A percentile compares a stretch with the other conserved stretches of the same genome.
Evolutionary conservation across 257 asterid genomes (phyloP).

Genomic region (Mitragyna speciosa): DNA sequence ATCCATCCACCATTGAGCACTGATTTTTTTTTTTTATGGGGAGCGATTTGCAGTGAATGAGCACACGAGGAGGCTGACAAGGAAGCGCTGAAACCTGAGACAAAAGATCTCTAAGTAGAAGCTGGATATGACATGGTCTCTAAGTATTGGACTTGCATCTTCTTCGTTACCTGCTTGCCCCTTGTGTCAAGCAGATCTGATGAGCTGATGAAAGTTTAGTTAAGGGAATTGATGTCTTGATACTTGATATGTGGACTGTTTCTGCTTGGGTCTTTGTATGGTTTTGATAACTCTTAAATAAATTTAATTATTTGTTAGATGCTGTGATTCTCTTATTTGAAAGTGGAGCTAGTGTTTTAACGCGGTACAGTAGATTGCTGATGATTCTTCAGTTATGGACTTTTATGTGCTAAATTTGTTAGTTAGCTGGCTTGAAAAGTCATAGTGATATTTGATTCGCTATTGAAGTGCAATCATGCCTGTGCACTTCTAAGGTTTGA

Average conservation of each 20-base stretch:
- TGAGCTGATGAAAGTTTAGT: neutral
- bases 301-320: slow-evolving; percentile 2
- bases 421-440: neutral
- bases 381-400: neutral
- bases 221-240: neutral
- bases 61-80: slow-evolving; percentile 52
- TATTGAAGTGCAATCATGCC: neutral
- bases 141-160: slow-evolving; percentile 2
- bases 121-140: neutral
- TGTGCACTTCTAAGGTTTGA: neutral
- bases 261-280: neutral
- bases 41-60: slow-evolving; percentile 38
- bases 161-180: neutral
- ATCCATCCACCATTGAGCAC: neutral
- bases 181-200: neutral
- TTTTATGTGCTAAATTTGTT: neutral
- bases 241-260: neutral
- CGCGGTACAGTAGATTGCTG: neutral
- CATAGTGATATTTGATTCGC: no score
- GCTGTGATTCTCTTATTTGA: neutral
- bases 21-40: neutral
- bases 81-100: slow-evolving; percentile 50
- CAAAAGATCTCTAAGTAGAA: slow-evolving; percentile 48
- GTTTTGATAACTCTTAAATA: neutral
- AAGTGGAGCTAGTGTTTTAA: neutral